These are phyloP conservation scores for Mycena latifolia DNA, from an alignment of 768 basidiomycete genomes.

Conservation along the genomic window DNA sequence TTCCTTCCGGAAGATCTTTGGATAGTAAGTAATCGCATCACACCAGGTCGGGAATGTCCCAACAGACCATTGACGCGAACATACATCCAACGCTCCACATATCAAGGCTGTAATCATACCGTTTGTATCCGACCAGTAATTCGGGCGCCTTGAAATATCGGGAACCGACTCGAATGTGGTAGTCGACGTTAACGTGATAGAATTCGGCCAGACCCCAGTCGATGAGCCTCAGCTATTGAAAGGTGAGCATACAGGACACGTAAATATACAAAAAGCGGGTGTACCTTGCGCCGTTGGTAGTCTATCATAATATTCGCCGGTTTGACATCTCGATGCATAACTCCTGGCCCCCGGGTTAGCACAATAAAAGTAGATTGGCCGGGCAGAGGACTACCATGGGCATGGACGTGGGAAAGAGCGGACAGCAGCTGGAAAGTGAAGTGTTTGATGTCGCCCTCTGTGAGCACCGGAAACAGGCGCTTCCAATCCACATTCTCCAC, in stretches of 20 bases:
- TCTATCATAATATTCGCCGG: constrained; percentile 81
- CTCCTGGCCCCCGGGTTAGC: not conserved
- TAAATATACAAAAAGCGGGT: constrained; percentile 32
- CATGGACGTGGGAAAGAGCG: constrained; percentile 80
- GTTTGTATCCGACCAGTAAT: constrained; percentile 76
- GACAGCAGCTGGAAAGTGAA: constrained; percentile 77
- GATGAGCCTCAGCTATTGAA: constrained; percentile 64
- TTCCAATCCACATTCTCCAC: constrained; percentile 80
- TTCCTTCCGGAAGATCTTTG: constrained; percentile 77
- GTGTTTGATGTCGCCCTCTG: constrained; percentile 75
- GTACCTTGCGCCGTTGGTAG: constrained; percentile 69
- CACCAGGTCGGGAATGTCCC: constrained; percentile 34
- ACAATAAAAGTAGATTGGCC: not conserved
- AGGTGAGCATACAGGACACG: constrained; percentile 5
- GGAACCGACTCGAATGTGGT: constrained; percentile 78
- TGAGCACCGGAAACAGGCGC: constrained; percentile 65
- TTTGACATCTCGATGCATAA: constrained; percentile 72
- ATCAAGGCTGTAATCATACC: constrained; percentile 79
- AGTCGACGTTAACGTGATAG: constrained; percentile 76
- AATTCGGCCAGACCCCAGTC: constrained; percentile 87
- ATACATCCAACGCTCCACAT: constrained; percentile 84
- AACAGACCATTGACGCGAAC: constrained; percentile 79
- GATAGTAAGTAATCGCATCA: not conserved
- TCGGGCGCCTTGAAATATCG: constrained; percentile 78
- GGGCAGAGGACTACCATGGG: constrained; percentile 58